Conservation (phyloP, 2,329 filamentous ascomycete genomes). For the Hortaea werneckii region DNA sequence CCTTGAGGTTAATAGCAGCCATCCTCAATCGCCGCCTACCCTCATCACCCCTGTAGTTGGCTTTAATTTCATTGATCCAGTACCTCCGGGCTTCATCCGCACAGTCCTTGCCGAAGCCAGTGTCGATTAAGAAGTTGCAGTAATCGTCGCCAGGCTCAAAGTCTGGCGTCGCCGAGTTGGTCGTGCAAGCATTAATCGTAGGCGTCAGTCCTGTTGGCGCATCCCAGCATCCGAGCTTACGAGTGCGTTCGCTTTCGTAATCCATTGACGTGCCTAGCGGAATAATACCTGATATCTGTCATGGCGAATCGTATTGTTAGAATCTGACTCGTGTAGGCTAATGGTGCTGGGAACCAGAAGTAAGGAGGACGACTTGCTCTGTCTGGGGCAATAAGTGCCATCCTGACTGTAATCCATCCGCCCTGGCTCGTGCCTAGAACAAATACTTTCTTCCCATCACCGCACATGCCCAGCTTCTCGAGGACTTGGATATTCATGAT, state of each 20-base stretch:
- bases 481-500: slow-evolving; percentile 35
- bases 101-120: slow-evolving; percentile 34
- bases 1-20: slow-evolving; percentile 40
- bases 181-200: slow-evolving; percentile 33
- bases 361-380: neutral
- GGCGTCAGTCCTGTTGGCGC: slow-evolving; percentile 24
- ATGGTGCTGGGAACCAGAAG: too few relatives aligned
- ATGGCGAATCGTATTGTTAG: neutral
- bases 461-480: slow-evolving; percentile 30
- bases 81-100: slow-evolving; percentile 29
- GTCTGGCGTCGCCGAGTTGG: slow-evolving; percentile 27
- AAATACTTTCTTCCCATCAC: slow-evolving; percentile 28
- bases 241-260: slow-evolving; percentile 33
- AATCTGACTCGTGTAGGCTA: too few relatives aligned
- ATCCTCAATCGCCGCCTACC: slow-evolving; percentile 28
- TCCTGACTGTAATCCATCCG: slow-evolving; percentile 42
- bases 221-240: slow-evolving; percentile 41
- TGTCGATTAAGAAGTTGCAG: slow-evolving; percentile 36
- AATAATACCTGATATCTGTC: slow-evolving; percentile 41
- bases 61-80: slow-evolving; percentile 36
- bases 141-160: slow-evolving; percentile 31
- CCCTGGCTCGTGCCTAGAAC: slow-evolving; percentile 44
- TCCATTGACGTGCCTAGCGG: slow-evolving; percentile 42
- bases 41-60: slow-evolving; percentile 40
- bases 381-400: slow-evolving; percentile 41